These are phyloP conservation scores for Viola odorata DNA, from an alignment of 345 rosid genomes.

Conservation along the genomic window DNA sequence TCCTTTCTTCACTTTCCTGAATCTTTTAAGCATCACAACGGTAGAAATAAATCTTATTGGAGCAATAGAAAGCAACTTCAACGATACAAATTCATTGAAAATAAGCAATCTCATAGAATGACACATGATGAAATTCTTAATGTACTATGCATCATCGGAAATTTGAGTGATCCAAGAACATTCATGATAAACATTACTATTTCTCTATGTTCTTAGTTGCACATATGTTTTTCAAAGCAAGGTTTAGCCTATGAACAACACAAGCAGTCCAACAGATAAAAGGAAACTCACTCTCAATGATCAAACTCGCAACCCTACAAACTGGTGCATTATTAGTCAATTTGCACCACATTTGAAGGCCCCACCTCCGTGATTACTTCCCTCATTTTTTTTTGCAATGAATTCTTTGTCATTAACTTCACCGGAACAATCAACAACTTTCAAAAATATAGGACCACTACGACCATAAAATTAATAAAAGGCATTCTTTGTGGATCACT, in stretches of 20 bases:
- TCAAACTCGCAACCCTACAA: neutral
- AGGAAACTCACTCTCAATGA: neutral
- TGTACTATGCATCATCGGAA: no score
- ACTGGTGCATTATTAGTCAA: conserved; percentile 1
- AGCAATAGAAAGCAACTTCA: no score
- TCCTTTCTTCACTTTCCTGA: no score
- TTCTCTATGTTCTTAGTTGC: no score
- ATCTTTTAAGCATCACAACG: no score
- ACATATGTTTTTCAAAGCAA: conserved; percentile 7
- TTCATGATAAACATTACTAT: no score
- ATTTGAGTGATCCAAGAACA: no score
- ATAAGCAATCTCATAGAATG: no score
- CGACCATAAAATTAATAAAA: neutral
- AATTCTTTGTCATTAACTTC: neutral
- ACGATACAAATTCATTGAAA: no score
- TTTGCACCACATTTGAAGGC: conserved; percentile 7
- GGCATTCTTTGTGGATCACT: conserved; percentile 1
- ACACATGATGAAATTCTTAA: no score
- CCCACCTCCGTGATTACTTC: conserved; percentile 1
- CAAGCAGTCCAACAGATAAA: conserved; percentile 8
- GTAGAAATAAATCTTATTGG: no score
- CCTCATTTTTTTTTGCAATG: neutral
- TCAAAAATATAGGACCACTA: conserved; percentile 2
- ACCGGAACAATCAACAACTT: conserved; percentile 1
- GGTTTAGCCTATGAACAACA: neutral